Evolutionary conservation across 345 rosid genomes (phyloP).

Genomic region (Odontarrhena argentea): DNA sequence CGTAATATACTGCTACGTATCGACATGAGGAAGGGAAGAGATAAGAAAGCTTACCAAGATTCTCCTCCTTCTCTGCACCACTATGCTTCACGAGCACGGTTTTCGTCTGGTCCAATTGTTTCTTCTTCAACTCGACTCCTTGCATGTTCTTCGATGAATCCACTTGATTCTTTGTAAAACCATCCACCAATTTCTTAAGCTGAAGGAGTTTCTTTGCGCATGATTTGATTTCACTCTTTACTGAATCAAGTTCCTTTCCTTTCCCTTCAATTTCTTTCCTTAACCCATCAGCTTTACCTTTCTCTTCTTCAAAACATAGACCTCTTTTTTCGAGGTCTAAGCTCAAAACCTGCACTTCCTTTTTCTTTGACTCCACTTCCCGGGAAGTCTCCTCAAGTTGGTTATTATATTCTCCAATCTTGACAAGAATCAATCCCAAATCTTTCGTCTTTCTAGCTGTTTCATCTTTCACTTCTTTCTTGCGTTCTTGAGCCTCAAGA

Average conservation of each 20-base stretch:
- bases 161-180: not conserved
- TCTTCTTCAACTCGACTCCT: not conserved
- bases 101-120: not conserved
- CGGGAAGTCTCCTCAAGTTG: not conserved
- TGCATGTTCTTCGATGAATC: not conserved
- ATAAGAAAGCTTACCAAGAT: constrained; percentile 2
- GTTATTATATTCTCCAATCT: constrained; percentile 7
- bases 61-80: constrained; percentile 5
- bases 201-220: constrained; percentile 15
- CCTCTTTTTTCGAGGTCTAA: not conserved
- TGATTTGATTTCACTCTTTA: constrained; percentile 15
- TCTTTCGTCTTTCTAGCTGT: constrained; percentile 6
- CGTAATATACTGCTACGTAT: not conserved
- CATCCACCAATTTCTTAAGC: not conserved
- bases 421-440: not conserved
- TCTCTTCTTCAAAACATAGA: no score
- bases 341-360: not conserved
- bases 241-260: constrained; percentile 10
- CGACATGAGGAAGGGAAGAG: not conserved
- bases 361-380: constrained; percentile 8
- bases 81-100: constrained; percentile 1
- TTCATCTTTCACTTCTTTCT: constrained; percentile 4
- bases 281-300: not conserved
- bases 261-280: constrained; percentile 15
- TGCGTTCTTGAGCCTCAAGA: not conserved